Conservation (phyloP, 768 basidiomycete species). For the Pleurotus platypus region DNA sequence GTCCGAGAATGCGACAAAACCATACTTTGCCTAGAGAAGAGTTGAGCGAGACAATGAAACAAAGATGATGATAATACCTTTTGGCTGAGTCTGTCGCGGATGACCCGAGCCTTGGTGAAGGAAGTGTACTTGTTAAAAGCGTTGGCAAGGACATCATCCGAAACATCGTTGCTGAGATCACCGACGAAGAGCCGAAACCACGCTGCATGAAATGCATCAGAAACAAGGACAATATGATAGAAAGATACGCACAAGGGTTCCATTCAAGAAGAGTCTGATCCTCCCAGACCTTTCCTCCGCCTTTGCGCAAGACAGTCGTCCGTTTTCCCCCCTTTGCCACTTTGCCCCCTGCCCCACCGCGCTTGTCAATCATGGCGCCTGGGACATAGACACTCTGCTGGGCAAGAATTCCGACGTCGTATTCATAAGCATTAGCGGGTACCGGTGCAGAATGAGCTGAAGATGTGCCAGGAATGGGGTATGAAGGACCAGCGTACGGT, state of each 20-base stretch:
- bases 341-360: slow-evolving; percentile 82
- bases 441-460: slow-evolving; percentile 74
- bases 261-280: slow-evolving; percentile 96
- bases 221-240: slow-evolving; percentile 9
- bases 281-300: slow-evolving; percentile 97
- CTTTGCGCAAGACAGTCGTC: slow-evolving; percentile 91
- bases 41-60: slow-evolving; percentile 6
- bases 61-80: slow-evolving; percentile 54
- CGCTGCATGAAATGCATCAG: slow-evolving; percentile 38
- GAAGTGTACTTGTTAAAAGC: slow-evolving; percentile 93
- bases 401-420: slow-evolving; percentile 86
- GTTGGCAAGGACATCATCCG: slow-evolving; percentile 88
- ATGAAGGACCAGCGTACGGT: slow-evolving; percentile 74
- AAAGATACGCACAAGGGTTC: slow-evolving; percentile 80
- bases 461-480: slow-evolving; percentile 60
- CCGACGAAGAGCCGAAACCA: slow-evolving; percentile 99
- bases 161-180: slow-evolving; percentile 96
- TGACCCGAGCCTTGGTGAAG: slow-evolving; percentile 93
- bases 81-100: slow-evolving; percentile 88
- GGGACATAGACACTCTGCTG: slow-evolving; percentile 93
- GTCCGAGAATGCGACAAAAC: slow-evolving; percentile 96
- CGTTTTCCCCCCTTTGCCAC: slow-evolving; percentile 88
- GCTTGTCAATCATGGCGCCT: slow-evolving; percentile 86
- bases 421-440: slow-evolving; percentile 88
- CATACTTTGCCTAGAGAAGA: slow-evolving; percentile 78